Conservation (phyloP, 495 filamentous ascomycete genomes). For the Hypoxylon trugodes region DNA sequence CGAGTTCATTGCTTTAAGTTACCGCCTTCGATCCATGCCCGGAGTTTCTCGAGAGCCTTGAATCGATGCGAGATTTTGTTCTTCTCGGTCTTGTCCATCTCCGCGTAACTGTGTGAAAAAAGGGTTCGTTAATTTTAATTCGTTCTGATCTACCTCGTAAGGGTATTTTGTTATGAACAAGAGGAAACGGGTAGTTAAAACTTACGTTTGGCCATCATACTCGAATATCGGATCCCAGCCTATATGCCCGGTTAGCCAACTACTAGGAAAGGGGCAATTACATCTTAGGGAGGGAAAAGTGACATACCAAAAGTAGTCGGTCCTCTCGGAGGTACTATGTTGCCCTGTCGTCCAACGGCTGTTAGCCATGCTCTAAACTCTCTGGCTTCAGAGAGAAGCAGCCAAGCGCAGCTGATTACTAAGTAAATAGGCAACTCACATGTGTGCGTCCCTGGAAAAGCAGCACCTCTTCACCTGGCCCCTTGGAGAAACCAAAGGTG, state of each 20-base stretch:
- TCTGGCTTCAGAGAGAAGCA: not conserved
- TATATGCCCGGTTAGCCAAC: slow-evolving; percentile 40
- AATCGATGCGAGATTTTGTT: slow-evolving; percentile 91
- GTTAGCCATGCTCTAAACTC: slow-evolving; percentile 9
- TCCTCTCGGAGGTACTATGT: slow-evolving; percentile 80
- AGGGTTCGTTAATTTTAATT: too few species aligned
- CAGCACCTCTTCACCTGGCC: slow-evolving; percentile 84
- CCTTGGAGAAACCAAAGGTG: slow-evolving; percentile 90
- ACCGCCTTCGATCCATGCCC: slow-evolving; percentile 76
- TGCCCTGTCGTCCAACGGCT: slow-evolving; percentile 60
- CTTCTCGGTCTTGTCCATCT: slow-evolving; percentile 94
- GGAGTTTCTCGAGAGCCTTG: slow-evolving; percentile 84
- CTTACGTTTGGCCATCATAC: slow-evolving; percentile 87
- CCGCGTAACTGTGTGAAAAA: slow-evolving; percentile 70
- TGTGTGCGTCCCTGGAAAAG: slow-evolving; percentile 89
- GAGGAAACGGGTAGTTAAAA: too few species aligned
- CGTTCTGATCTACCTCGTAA: too few species aligned
- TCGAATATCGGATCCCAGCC: slow-evolving; percentile 98
- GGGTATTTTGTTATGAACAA: too few species aligned
- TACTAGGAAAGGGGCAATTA: slow-evolving; percentile 17
- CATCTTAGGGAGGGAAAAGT: not conserved
- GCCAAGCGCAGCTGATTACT: not conserved
- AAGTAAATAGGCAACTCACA: too few species aligned
- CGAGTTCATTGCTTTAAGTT: slow-evolving; percentile 40
- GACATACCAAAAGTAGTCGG: slow-evolving; percentile 79